Evolutionary conservation across 73 alveolate genomes (phyloP).

Genomic region (Breviolum minutum): DNA sequence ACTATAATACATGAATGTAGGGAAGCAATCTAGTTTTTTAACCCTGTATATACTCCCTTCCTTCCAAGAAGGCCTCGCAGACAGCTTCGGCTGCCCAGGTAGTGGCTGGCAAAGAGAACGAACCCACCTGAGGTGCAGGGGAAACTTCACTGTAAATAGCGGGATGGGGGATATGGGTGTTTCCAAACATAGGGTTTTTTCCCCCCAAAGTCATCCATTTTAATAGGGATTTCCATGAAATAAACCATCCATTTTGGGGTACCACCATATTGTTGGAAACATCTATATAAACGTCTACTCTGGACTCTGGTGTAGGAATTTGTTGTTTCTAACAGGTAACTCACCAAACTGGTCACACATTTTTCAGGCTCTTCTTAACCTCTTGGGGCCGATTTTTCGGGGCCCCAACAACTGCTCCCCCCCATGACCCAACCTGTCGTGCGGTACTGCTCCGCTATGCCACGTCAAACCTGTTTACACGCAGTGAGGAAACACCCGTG

Average conservation of each 20-base stretch:
- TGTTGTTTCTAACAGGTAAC: background rate
- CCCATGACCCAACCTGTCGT: background rate
- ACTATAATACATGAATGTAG: too few relatives aligned
- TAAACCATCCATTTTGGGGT: background rate
- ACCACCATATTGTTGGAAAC: background rate
- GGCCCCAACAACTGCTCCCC: background rate
- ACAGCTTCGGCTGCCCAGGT: constrained; percentile 64
- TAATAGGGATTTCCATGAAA: background rate
- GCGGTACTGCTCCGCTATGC: background rate
- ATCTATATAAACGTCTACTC: background rate
- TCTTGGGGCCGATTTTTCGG: too few relatives aligned
- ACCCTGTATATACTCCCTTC: background rate
- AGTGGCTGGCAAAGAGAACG: constrained; percentile 27
- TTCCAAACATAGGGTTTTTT: background rate
- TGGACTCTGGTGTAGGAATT: background rate
- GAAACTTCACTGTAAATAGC: too few relatives aligned
- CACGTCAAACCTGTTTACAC: background rate
- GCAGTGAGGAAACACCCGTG: background rate
- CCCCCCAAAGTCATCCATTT: background rate
- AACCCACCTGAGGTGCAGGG: constrained; percentile 3
- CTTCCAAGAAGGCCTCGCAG: constrained; percentile 24
- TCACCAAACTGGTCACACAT: background rate
- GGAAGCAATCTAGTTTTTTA: too few relatives aligned
- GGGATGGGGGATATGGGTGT: too few relatives aligned
- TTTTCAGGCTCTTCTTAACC: background rate